Conservation (phyloP, 768 basidiomycete species). For the Lentinula raphanica region DNA sequence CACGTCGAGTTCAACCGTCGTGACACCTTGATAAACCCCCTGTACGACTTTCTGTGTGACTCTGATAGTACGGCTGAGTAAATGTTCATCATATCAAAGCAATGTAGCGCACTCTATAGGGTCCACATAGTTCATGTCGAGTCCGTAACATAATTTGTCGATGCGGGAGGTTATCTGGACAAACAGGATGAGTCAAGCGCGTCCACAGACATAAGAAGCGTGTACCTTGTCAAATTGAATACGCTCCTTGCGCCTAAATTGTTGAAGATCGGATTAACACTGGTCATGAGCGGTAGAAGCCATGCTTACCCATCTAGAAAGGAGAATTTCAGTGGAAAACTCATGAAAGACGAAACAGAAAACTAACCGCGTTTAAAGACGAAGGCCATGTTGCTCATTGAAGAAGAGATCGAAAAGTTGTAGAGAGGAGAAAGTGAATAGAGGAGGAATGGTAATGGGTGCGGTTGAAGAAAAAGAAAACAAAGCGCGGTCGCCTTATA, state of each 20-base stretch:
- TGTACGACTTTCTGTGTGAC: conserved; percentile 89
- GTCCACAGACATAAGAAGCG: conserved; percentile 9
- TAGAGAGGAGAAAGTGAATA: background rate
- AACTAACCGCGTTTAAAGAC: conserved; percentile 30
- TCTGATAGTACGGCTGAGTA: conserved; percentile 32
- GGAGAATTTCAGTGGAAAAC: conserved; percentile 1
- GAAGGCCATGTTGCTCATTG: conserved; percentile 15
- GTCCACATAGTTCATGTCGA: conserved; percentile 88
- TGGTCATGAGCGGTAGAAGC: too few relatives aligned
- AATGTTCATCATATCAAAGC: background rate
- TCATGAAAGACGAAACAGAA: background rate
- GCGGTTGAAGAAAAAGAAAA: background rate
- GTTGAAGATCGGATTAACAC: too few relatives aligned
- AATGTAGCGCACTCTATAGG: conserved; percentile 74
- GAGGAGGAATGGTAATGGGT: background rate
- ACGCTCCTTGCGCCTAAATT: conserved; percentile 79
- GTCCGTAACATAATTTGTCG: conserved; percentile 90
- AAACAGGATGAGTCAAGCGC: conserved; percentile 12
- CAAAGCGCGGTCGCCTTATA: background rate
- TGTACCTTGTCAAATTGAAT: conserved; percentile 90
- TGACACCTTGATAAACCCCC: conserved; percentile 93
- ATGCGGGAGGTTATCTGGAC: conserved; percentile 79
- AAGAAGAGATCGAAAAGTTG: background rate
- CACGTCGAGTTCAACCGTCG: conserved; percentile 66
- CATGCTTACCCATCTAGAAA: conserved; percentile 10